A percentile compares a stretch with the other conserved stretches of the same genome.
Conservation (phyloP, 2,329 filamentous ascomycete species). For the Diplodia intermedia region DNA sequence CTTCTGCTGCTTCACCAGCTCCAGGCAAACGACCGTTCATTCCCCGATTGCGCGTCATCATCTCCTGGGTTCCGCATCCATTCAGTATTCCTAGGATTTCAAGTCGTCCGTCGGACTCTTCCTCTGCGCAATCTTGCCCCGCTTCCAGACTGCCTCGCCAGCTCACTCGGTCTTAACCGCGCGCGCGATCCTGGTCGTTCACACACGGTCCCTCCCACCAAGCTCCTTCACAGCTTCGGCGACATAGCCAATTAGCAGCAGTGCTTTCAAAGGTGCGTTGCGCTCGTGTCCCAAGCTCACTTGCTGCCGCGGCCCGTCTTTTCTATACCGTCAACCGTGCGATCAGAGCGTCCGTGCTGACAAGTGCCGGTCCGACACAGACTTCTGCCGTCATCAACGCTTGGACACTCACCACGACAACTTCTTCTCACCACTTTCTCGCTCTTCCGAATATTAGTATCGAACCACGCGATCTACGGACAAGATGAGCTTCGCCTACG, state of each 20-base stretch:
- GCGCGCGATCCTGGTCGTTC: slow-evolving; percentile 36
- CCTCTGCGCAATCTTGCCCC: slow-evolving; percentile 40
- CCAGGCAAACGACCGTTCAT: slow-evolving; percentile 43
- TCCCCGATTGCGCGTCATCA: slow-evolving; percentile 41
- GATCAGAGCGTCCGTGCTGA: slow-evolving; percentile 33
- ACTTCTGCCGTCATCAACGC: slow-evolving; percentile 33
- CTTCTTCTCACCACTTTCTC: slow-evolving; percentile 29
- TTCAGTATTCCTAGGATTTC: slow-evolving; percentile 34
- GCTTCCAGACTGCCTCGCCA: slow-evolving; percentile 33
- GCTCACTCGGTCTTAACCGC: slow-evolving; percentile 35
- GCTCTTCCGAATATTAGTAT: slow-evolving; percentile 32
- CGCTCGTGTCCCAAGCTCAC: slow-evolving; percentile 35
- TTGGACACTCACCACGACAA: slow-evolving; percentile 28
- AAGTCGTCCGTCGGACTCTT: slow-evolving; percentile 22
- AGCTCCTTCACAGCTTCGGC: slow-evolving; percentile 16
- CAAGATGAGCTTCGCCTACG: slow-evolving; percentile 72
- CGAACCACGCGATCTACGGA: slow-evolving; percentile 23
- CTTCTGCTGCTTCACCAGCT: slow-evolving; percentile 39
- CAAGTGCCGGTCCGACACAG: slow-evolving; percentile 27
- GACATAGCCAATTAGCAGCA: slow-evolving; percentile 26
- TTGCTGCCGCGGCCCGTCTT: slow-evolving; percentile 11
- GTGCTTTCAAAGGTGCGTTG: slow-evolving; percentile 31
- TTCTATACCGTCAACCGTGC: slow-evolving; percentile 22
- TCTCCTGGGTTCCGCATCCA: slow-evolving; percentile 41
- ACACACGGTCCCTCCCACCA: slow-evolving; percentile 16